These are phyloP conservation scores for Xylogone sp. DNA, from an alignment of 2,329 filamentous ascomycete species.

Conservation along the genomic window DNA sequence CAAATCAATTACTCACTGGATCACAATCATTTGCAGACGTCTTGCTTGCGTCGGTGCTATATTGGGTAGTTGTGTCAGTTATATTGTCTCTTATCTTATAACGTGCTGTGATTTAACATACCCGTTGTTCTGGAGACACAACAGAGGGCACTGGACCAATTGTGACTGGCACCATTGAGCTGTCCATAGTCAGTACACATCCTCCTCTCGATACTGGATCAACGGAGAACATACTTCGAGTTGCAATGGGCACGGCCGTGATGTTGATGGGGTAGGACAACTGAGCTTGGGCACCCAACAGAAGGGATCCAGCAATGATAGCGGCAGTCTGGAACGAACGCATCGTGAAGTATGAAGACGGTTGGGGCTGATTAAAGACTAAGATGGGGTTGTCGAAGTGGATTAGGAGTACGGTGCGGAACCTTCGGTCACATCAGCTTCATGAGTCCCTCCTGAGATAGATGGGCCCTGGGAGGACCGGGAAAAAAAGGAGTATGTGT, in stretches of 20 bases:
- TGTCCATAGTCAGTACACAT: constrained; percentile 28
- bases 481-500: too few relatives aligned
- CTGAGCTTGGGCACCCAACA: constrained; percentile 45
- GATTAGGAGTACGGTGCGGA: too few relatives aligned
- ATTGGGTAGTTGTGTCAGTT: not conserved
- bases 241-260: constrained; percentile 46
- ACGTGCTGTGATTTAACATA: not conserved
- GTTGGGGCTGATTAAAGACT: not conserved
- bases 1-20: constrained; percentile 42
- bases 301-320: constrained; percentile 47
- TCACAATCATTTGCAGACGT: constrained; percentile 64
- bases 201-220: not conserved
- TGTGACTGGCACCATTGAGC: constrained; percentile 65
- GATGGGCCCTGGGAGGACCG: not conserved
- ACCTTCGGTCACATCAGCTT: too few relatives aligned
- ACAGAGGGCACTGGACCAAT: constrained; percentile 61
- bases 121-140: constrained; percentile 57
- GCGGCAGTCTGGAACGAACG: constrained; percentile 44
- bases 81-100: not conserved
- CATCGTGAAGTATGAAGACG: constrained; percentile 36
- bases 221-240: constrained; percentile 27
- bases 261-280: constrained; percentile 56
- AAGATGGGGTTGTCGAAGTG: not conserved
- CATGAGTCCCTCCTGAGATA: constrained; percentile 1
- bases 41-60: constrained; percentile 22